Conservation (phyloP, 345 rosid species). For the Murraya koenigii region DNA sequence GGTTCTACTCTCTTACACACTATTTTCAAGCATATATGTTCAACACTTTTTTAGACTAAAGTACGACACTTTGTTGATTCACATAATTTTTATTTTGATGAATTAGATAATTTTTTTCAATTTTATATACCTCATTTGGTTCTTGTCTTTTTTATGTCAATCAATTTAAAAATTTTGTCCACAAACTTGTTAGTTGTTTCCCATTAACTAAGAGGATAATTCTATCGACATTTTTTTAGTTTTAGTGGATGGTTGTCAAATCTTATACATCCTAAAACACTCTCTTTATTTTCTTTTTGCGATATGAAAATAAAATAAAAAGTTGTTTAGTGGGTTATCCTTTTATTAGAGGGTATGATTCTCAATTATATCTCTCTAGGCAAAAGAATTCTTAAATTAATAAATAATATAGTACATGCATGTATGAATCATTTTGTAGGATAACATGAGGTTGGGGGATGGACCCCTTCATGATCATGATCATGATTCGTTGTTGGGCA, state of each 20-base stretch:
- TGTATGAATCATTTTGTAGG: neutral
- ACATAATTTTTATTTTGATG: too few species aligned
- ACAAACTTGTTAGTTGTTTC: neutral
- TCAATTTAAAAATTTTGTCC: neutral
- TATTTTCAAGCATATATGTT: too few species aligned
- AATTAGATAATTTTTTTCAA: too few species aligned
- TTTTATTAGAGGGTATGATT: neutral
- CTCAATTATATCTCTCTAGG: neutral
- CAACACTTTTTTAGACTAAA: too few species aligned
- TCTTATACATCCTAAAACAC: neutral
- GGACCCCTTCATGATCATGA: constrained; percentile 6
- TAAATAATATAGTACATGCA: neutral
- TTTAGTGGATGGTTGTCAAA: constrained; percentile 15
- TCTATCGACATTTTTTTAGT: neutral
- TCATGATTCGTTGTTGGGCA: constrained; percentile 10
- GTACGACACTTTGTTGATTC: too few species aligned
- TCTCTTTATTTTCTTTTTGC: neutral
- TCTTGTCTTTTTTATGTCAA: neutral
- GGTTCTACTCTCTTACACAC: fast-evolving
- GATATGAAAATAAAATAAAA: neutral
- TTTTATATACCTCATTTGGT: neutral
- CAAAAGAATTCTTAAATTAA: neutral
- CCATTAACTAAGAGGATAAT: neutral
- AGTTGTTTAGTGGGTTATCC: constrained; percentile 6
- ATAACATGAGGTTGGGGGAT: neutral